These are phyloP conservation scores for Posidonia australis DNA, from an alignment of 106 monocot species.

Conservation along the genomic window DNA sequence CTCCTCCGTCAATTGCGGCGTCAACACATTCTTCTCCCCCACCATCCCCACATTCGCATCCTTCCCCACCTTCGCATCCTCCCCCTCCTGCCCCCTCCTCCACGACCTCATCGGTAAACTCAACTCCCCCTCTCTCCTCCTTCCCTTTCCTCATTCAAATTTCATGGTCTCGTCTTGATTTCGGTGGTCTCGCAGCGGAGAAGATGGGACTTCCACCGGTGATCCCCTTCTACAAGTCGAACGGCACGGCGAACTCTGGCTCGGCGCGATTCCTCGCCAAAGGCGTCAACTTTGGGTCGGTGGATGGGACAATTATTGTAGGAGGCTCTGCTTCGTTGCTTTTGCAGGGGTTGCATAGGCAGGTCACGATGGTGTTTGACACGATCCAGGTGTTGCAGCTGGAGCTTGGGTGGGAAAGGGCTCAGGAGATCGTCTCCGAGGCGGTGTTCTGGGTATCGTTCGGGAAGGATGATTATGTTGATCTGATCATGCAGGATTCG, in stretches of 20 bases:
- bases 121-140: not conserved
- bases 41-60: conserved; percentile 4
- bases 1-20: conserved; percentile 36
- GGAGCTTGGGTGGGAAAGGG: conserved; percentile 7
- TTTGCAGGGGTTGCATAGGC: conserved; percentile 21
- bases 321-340: conserved; percentile 3
- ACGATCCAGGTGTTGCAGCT: conserved; percentile 37
- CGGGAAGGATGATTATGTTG: conserved; percentile 38
- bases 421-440: not conserved
- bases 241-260: conserved; percentile 8
- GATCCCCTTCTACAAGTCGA: conserved; percentile 12
- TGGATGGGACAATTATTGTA: conserved; percentile 22
- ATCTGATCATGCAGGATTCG: conserved; percentile 18
- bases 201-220: conserved; percentile 30
- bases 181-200: conserved; percentile 20
- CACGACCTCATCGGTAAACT: conserved; percentile 37
- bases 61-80: conserved; percentile 8
- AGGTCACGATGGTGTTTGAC: conserved; percentile 28
- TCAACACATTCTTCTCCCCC: conserved; percentile 23
- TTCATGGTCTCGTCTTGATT: not conserved
- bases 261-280: not conserved
- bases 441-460: conserved; percentile 43
- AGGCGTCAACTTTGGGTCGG: conserved; percentile 45
- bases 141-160: not conserved
- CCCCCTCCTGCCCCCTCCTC: conserved; percentile 24